Evolutionary conservation across 1,139 yeast genomes (phyloP), one percentile per base, ranked within the genome.

Genomic region (Casaregolazyma suthepensis): DNA sequence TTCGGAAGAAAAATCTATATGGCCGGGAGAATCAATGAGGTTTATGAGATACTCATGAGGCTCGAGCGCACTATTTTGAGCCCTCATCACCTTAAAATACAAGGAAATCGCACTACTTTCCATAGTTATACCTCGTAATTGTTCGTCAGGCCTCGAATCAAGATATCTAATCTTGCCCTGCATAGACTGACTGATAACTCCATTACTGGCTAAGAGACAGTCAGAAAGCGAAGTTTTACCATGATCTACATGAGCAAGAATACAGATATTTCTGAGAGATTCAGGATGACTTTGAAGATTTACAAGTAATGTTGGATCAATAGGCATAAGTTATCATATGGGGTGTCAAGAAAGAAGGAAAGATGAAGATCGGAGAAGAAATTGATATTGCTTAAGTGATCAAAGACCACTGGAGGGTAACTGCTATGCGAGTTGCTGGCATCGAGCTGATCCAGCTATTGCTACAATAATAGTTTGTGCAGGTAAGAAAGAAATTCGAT

Each of bases 1-100:
- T 66, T 94, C 99, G 6, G 95, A 86, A 0, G 96, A 86, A 67
- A 94, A 94, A 70, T 94, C 99, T 60, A 94, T 90, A 66, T 94
- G 99, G 9, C 99, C 99, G 0, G 99, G 99, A 0, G 98, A 93
- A 71, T 94, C 99, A 54, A 94, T 91, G 63, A 94, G 77, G 65
- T 94, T 94, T 67, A 94, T 85, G 54, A 93, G 74, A 70, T 89
- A 88, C 64, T 93, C 96, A 44, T 79, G 81, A 37, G 85, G 79
- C 0, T 74, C 69, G 10, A 79, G 71, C 70, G 42, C 68, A 7
- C 46, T 23, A 20, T 52, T 53, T 22, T 49, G 37, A 44, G 59
- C 56, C 50, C 57, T 52, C 22, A 63, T 63, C 5, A 46, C 70
- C 54, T 62, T 78, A 70, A 90, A 91, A 66, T 87, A 89, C 23